A percentile compares a stretch with the other conserved stretches of the same genome.
Conservation (phyloP, 2,329 filamentous ascomycete species). For the Cladobotryum protrusum region DNA sequence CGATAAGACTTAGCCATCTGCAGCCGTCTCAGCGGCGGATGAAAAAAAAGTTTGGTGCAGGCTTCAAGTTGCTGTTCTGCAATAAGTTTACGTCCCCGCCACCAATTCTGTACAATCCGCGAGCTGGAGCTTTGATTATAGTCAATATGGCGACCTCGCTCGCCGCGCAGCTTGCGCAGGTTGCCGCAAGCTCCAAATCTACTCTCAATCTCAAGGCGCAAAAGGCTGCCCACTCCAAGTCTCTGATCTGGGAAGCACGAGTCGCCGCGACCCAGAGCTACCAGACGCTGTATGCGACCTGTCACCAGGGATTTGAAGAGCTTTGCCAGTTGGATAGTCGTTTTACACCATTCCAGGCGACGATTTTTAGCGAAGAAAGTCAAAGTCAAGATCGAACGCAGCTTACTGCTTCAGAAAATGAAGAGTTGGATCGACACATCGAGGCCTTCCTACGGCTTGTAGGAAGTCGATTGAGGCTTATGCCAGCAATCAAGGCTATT, state of each 20-base stretch:
- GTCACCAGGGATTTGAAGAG: constrained; percentile 83
- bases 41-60: constrained; percentile 25
- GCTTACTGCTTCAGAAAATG: constrained; percentile 76
- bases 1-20: constrained; percentile 24
- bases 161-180: constrained; percentile 87
- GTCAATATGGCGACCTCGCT: constrained; percentile 72
- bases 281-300: constrained; percentile 80
- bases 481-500: constrained; percentile 81
- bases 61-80: constrained; percentile 19
- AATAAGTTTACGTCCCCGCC: constrained; percentile 14
- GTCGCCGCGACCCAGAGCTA: constrained; percentile 84
- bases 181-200: constrained; percentile 83
- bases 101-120: neutral
- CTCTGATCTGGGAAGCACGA: constrained; percentile 83
- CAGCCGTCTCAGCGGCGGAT: constrained; percentile 15
- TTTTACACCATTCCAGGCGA: constrained; percentile 67
- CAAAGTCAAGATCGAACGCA: constrained; percentile 80
- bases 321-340: constrained; percentile 79
- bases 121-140: constrained; percentile 17
- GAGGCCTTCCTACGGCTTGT: constrained; percentile 79
- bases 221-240: constrained; percentile 86
- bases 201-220: constrained; percentile 90
- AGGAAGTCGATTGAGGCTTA: constrained; percentile 69
- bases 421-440: constrained; percentile 68
- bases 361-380: constrained; percentile 90